A percentile compares a stretch with the other conserved stretches of the same genome.
Evolutionary conservation across 1,284 basidiomycete species (phyloP).

Genomic region (Apiotrichum porosum): DNA sequence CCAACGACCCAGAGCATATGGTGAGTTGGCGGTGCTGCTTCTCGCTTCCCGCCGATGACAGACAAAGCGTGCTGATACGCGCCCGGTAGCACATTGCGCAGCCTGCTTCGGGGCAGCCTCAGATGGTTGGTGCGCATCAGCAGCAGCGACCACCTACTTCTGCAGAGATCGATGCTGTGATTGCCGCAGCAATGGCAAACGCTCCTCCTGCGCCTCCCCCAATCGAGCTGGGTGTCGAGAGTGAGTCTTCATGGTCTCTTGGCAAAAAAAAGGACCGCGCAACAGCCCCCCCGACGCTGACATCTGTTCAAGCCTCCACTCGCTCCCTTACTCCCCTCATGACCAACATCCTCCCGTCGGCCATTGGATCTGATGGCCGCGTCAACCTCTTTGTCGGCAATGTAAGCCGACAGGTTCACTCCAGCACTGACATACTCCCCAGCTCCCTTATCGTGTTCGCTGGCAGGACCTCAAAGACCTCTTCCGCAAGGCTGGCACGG

Average conservation of each 20-base stretch:
- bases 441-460: conserved; percentile 85
- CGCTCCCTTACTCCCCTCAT: conserved; percentile 42
- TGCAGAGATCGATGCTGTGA: conserved; percentile 46
- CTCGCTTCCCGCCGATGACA: no score
- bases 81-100: no score
- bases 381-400: conserved; percentile 89
- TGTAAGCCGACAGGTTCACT: no score
- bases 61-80: no score
- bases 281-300: background rate
- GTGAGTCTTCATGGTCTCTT: conserved; percentile 15
- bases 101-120: no score
- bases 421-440: conserved; percentile 17
- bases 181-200: conserved; percentile 46
- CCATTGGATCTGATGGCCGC: conserved; percentile 62
- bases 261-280: background rate
- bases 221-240: conserved; percentile 20
- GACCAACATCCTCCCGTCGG: conserved; percentile 47
- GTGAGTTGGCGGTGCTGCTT: no score
- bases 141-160: conserved; percentile 32
- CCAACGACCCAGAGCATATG: no score
- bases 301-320: conserved; percentile 16
- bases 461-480: conserved; percentile 99
- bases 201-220: conserved; percentile 36
- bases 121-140: no score
- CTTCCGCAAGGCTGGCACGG: conserved; percentile 89